Percentiles rank a stretch among this genome's conserved stretches.
Evolutionary conservation across 1,284 basidiomycete species (phyloP).

Genomic region (Rhodotorula mucilaginosa): DNA sequence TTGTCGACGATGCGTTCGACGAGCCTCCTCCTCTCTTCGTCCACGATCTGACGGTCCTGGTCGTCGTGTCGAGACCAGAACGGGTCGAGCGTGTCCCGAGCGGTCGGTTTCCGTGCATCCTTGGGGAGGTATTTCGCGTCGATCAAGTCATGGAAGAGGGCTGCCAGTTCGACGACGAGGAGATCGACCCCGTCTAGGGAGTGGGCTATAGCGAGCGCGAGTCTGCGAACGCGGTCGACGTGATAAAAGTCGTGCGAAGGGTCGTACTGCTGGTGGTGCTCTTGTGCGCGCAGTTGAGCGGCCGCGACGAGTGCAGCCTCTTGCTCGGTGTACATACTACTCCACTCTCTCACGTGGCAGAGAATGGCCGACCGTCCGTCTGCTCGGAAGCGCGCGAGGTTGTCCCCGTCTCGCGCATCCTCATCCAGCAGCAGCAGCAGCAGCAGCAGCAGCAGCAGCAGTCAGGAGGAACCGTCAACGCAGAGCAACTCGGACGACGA

Average conservation of each 20-base stretch:
- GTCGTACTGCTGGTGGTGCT: conserved; percentile 59
- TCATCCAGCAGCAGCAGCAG: too few species aligned
- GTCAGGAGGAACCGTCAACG: too few species aligned
- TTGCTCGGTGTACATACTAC: too few species aligned
- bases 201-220: conserved; percentile 22
- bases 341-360: too few species aligned
- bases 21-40: too few species aligned
- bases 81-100: conserved; percentile 3
- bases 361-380: too few species aligned
- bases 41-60: conserved; percentile 26
- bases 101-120: background rate
- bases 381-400: too few species aligned
- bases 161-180: conserved; percentile 73
- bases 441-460: too few species aligned
- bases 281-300: conserved; percentile 16
- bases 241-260: conserved; percentile 87
- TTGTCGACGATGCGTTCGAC: conserved; percentile 66
- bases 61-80: conserved; percentile 16
- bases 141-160: conserved; percentile 82
- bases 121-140: conserved; percentile 72
- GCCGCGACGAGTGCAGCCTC: conserved; percentile 9
- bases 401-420: too few species aligned
- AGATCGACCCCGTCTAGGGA: conserved; percentile 55
- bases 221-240: conserved; percentile 46
- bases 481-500: too few species aligned